Evolutionary conservation across 2,329 filamentous ascomycete species (phyloP).

Genomic region (Stagonosporopsis chrysanthemi): DNA sequence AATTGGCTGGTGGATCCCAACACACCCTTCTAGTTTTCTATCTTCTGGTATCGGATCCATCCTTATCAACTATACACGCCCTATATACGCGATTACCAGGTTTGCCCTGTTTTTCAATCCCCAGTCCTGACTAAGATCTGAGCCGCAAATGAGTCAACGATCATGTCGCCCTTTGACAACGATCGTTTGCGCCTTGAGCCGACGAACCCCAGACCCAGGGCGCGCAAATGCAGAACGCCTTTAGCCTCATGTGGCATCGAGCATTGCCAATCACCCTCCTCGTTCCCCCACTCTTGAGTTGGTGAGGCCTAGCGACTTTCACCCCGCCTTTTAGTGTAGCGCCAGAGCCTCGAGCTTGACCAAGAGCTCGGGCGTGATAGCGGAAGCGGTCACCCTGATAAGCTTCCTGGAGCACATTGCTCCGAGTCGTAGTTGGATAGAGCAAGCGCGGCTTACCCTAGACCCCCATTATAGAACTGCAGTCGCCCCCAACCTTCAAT

Average conservation of each 20-base stretch:
- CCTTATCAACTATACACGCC: slow-evolving; percentile 16
- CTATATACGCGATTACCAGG: slow-evolving; percentile 2
- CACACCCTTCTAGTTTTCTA: not conserved
- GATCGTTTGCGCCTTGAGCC: slow-evolving; percentile 4
- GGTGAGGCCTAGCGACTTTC: slow-evolving; percentile 15
- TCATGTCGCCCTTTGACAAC: slow-evolving; percentile 2
- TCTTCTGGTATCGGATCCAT: not conserved
- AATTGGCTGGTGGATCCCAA: not conserved
- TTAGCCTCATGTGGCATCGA: not conserved
- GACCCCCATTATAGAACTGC: slow-evolving; percentile 37
- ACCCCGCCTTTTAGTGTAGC: slow-evolving; percentile 28
- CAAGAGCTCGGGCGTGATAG: slow-evolving; percentile 23
- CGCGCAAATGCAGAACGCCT: slow-evolving; percentile 5
- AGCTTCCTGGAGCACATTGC: slow-evolving; percentile 14
- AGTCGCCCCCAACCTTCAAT: slow-evolving; percentile 42
- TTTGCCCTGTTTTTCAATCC: not conserved
- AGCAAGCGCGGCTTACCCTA: not conserved
- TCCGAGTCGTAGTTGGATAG: slow-evolving; percentile 18
- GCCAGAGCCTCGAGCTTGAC: slow-evolving; percentile 16
- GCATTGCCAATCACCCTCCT: not conserved
- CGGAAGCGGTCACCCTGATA: slow-evolving; percentile 25
- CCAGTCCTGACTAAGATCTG: slow-evolving; percentile 19
- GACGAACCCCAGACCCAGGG: slow-evolving; percentile 1
- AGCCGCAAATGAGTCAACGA: slow-evolving; percentile 24
- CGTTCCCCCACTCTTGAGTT: slow-evolving; percentile 26